phyloP scores from a whole-genome alignment of 129 eudicot species.

The Chrysanthemum seticuspe region DNA sequence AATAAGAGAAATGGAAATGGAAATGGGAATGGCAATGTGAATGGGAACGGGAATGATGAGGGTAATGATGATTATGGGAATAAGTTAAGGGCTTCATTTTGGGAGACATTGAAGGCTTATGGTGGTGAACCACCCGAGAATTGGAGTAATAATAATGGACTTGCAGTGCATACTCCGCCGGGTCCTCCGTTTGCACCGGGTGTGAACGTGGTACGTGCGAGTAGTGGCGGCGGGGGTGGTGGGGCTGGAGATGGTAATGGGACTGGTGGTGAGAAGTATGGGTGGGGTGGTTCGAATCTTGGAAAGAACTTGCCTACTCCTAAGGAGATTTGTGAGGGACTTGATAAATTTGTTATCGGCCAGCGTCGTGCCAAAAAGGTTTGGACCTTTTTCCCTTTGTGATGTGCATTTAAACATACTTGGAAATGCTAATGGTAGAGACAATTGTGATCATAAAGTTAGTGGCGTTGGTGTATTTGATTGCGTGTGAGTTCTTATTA shows the following conservation, averaged over 20 bases:
- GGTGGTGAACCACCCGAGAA: constrained; percentile 69
- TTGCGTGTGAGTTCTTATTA: too few relatives aligned
- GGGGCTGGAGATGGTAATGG: constrained; percentile 39
- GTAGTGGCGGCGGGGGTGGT: constrained; percentile 30
- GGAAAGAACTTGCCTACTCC: constrained; percentile 93
- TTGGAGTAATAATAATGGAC: constrained; percentile 55
- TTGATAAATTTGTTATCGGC: constrained; percentile 91
- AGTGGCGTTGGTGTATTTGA: too few relatives aligned
- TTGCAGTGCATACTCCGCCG: constrained; percentile 71
- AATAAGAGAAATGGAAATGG: constrained; percentile 12
- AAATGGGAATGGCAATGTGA: neutral
- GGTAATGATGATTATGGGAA: constrained; percentile 38
- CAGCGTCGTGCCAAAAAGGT: constrained; percentile 95
- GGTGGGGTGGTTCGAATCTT: constrained; percentile 90
- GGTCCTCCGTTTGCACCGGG: constrained; percentile 90
- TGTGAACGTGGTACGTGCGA: constrained; percentile 51
- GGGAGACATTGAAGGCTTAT: constrained; percentile 68
- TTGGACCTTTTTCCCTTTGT: constrained; percentile 15
- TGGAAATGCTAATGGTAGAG: neutral
- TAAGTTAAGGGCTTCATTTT: constrained; percentile 53
- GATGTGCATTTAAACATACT: neutral
- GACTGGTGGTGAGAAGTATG: constrained; percentile 47
- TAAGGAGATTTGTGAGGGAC: constrained; percentile 87
- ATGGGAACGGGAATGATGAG: constrained; percentile 7
- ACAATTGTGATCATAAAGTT: too few relatives aligned